Percentiles rank a stretch among this genome's conserved stretches.
Evolutionary conservation across 148 eudicot genomes (phyloP).

Genomic region (Persicaria tinctoria): DNA sequence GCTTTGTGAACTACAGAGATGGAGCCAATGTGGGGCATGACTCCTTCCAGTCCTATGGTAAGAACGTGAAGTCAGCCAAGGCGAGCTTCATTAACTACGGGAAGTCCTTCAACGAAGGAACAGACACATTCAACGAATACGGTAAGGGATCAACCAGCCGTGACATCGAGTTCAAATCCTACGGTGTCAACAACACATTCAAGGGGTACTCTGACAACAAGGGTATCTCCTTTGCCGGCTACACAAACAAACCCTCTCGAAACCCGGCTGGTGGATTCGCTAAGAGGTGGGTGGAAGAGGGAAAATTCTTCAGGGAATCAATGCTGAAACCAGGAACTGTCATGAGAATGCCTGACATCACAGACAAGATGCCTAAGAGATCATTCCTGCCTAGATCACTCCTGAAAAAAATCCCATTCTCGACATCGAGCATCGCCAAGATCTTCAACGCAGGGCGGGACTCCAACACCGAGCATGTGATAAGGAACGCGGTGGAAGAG

Average conservation of each 20-base stretch:
- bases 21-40: slow-evolving; percentile 67
- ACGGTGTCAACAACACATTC: slow-evolving; percentile 67
- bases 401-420: slow-evolving; percentile 60
- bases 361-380: slow-evolving; percentile 73
- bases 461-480: slow-evolving; percentile 34
- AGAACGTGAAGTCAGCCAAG: slow-evolving; percentile 39
- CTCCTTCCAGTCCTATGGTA: slow-evolving; percentile 49
- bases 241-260: slow-evolving; percentile 23
- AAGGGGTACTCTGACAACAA: slow-evolving; percentile 55
- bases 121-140: slow-evolving; percentile 59
- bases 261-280: slow-evolving; percentile 19
- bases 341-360: slow-evolving; percentile 74
- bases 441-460: slow-evolving; percentile 35
- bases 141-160: slow-evolving; percentile 45
- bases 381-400: slow-evolving; percentile 75
- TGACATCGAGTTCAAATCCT: slow-evolving; percentile 40
- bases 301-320: slow-evolving; percentile 72
- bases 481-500: slow-evolving; percentile 45
- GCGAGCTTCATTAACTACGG: slow-evolving; percentile 62
- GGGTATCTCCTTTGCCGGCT: slow-evolving; percentile 53
- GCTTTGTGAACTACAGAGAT: slow-evolving; percentile 53
- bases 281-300: slow-evolving; percentile 49
- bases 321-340: slow-evolving; percentile 50
- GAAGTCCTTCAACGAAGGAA: slow-evolving; percentile 59
- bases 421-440: slow-evolving; percentile 25